Evolutionary conservation across 2,329 filamentous ascomycete genomes (phyloP).

Genomic region (Calonectria multiphialidica): DNA sequence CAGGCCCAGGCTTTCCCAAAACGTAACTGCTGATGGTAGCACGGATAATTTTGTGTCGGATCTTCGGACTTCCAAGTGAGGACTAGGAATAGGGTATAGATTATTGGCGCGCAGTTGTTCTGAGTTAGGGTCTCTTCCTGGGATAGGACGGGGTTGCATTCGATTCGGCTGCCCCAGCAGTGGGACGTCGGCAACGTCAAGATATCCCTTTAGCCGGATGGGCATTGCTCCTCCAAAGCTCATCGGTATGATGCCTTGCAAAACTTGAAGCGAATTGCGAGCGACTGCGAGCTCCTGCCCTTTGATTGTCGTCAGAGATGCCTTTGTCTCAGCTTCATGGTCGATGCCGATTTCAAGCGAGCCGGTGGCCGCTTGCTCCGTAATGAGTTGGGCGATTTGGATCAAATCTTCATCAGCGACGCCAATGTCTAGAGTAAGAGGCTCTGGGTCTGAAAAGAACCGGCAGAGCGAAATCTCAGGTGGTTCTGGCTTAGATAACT

Average conservation of each 20-base stretch:
- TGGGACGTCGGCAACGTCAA: conserved; percentile 70
- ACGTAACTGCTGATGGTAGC: conserved; percentile 78
- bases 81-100: conserved; percentile 73
- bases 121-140: conserved; percentile 54
- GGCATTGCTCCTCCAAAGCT: conserved; percentile 56
- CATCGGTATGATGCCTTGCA: conserved; percentile 58
- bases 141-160: conserved; percentile 61
- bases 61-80: conserved; percentile 79
- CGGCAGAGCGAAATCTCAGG: conserved; percentile 64
- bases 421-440: conserved; percentile 58
- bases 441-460: conserved; percentile 72
- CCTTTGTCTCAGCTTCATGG: conserved; percentile 30
- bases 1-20: conserved; percentile 86
- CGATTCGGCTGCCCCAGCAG: conserved; percentile 64
- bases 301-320: conserved; percentile 47
- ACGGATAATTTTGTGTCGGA: conserved; percentile 78
- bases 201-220: conserved; percentile 58
- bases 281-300: conserved; percentile 58
- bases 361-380: conserved; percentile 74
- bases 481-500: conserved; percentile 60
- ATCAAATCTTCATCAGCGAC: conserved; percentile 72
- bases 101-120: conserved; percentile 64
- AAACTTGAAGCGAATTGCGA: conserved; percentile 62
- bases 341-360: conserved; percentile 51
- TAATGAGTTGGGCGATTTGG: conserved; percentile 77